Percentiles rank a stretch among this genome's conserved stretches.
Evolutionary conservation across 2,329 filamentous ascomycete species (phyloP).

Genomic region (Plectosphaerella plurivora): DNA sequence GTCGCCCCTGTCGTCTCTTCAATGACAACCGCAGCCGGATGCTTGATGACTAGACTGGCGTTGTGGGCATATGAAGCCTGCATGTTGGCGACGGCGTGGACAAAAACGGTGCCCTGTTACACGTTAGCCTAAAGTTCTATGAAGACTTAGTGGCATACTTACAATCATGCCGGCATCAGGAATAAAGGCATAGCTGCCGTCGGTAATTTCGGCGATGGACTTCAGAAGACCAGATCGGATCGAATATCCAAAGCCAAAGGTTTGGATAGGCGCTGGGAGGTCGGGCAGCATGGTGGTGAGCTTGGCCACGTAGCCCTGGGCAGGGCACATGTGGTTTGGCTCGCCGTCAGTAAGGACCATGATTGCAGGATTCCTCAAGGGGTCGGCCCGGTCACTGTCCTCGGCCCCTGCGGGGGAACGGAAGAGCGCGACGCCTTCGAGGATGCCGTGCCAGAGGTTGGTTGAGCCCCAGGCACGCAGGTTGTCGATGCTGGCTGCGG

Average conservation of each 20-base stretch:
- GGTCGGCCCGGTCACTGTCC: too few species aligned
- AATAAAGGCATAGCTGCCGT: slow-evolving; percentile 58
- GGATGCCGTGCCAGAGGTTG: slow-evolving; percentile 56
- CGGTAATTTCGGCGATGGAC: slow-evolving; percentile 53
- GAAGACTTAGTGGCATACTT: slow-evolving; percentile 4
- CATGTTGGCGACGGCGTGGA: slow-evolving; percentile 57
- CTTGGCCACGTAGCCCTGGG: slow-evolving; percentile 50
- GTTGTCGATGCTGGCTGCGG: slow-evolving; percentile 34
- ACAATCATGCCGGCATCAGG: slow-evolving; percentile 58
- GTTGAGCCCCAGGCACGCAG: slow-evolving; percentile 37
- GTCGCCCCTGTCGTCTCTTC: slow-evolving; percentile 32
- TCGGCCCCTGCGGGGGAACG: slow-evolving; percentile 18
- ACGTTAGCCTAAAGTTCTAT: slow-evolving; percentile 2
- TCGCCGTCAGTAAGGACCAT: slow-evolving; percentile 51
- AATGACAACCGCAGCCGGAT: slow-evolving; percentile 29
- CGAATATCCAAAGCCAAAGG: slow-evolving; percentile 49
- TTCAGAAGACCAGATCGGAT: slow-evolving; percentile 50
- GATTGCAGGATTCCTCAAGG: slow-evolving; percentile 38
- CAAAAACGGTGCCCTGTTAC: slow-evolving; percentile 50
- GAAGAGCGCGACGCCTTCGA: slow-evolving; percentile 45
- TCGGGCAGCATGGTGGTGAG: slow-evolving; percentile 31
- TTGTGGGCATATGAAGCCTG: slow-evolving; percentile 52
- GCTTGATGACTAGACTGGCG: slow-evolving; percentile 36
- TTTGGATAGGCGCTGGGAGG: slow-evolving; percentile 42
- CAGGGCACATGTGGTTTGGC: slow-evolving; percentile 47